Evolutionary conservation across 257 asterid genomes (phyloP), one percentile per base, ranked within the genome.

Genomic region (Fraxinus excelsior): DNA sequence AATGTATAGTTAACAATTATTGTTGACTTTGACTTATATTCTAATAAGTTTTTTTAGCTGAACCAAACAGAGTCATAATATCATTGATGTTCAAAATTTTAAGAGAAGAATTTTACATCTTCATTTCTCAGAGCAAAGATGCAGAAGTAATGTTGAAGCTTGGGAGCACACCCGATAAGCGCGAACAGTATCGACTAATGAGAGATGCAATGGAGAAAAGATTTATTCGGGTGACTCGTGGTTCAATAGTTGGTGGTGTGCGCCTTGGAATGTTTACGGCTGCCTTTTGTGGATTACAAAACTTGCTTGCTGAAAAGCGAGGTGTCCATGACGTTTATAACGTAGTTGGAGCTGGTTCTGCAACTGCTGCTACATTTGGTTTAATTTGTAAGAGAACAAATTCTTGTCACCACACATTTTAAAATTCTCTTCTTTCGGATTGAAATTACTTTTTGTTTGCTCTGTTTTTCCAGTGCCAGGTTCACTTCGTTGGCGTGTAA

Each of bases 191-290:
- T 87, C 91, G 98, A 74, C 87, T 96, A 60, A 93, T 93, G 98
- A 84, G 98, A 81, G 99, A 96, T 86, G 97, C 99, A 6, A 96
- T 93, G 98, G 99, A 96, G 84, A 93, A 93, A 80, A 91, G 98
- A 85, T 96, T 91, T 80, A 77, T 96, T 42, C 91, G 89, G 75
- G 97, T 96, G 72, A 81, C 97, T 78, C 98, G 94, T 73, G 99
- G 99, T 76, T 96, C 99, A 31, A 87, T 96, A 78, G 89, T 96
- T 69, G 99, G 99, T 78, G 98, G 99, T 67, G 82, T 96, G 66
- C 94, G 99, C 74, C 97, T 96, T 76, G 99, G 99, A 73, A 89
- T 93, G 93, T 96, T 93, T 68, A 93, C 97, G 71, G 99, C 97
- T 75, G 85, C 90, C 74, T 96, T 96, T 82, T 96, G 80, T 67